A percentile compares a stretch with the other conserved stretches of the same genome.
Conservation (phyloP, 1,284 basidiomycete genomes). For the Coriolopsis trogii region DNA sequence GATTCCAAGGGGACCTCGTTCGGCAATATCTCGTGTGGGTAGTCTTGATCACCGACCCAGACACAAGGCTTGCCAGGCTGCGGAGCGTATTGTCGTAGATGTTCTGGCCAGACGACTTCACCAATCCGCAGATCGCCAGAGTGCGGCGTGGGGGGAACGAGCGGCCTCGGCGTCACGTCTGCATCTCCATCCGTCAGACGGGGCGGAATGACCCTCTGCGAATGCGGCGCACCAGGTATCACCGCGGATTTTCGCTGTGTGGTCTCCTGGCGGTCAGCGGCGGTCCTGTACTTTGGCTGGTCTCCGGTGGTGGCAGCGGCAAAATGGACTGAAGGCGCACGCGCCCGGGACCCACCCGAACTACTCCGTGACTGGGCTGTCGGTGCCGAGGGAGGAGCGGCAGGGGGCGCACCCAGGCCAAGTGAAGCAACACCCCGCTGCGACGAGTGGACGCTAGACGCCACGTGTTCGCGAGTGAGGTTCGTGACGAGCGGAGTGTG, state of each 20-base stretch:
- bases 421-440: neutral
- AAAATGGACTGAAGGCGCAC: constrained; percentile 7
- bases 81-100: constrained; percentile 1
- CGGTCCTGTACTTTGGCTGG: constrained; percentile 7
- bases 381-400: neutral
- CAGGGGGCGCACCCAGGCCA: neutral
- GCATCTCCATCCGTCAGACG: constrained; percentile 6
- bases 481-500: constrained; percentile 11
- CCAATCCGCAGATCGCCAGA: neutral
- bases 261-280: constrained; percentile 21
- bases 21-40: neutral
- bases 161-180: constrained; percentile 14
- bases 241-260: constrained; percentile 22
- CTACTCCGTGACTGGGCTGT: constrained; percentile 6
- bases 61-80: neutral
- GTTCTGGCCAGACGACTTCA: neutral
- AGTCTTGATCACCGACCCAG: neutral
- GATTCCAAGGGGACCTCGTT: constrained; percentile 3
- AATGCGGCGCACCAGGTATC: constrained; percentile 28
- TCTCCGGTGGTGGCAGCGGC: neutral
- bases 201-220: constrained; percentile 23
- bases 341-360: constrained; percentile 1
- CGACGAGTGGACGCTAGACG: neutral
- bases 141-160: neutral
- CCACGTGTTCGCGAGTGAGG: constrained; percentile 9